Base-by-base conservation (phyloP, 2,329 filamentous ascomycete genomes). In the Metarhizium sp. region DNA sequence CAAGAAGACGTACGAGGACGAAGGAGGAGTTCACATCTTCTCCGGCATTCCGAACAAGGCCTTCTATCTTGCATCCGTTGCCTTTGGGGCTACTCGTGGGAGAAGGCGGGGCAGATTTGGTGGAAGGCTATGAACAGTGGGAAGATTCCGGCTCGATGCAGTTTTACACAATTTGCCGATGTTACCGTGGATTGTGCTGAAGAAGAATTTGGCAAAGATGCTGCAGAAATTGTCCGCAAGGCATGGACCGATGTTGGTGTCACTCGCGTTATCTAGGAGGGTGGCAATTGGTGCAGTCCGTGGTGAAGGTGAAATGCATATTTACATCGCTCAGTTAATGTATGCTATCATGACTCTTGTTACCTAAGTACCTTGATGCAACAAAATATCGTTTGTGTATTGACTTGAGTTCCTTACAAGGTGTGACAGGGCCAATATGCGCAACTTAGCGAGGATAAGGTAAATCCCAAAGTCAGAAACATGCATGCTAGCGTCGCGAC, bases 41-140 rank as follows among this genome's bases (percentile, higher is more conserved):
- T 81, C 78, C 6, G 79, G 79, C 6, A 82, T 83, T 48, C 79
- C 79, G 2, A 83, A 82, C 67, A 73, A 74, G 58, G 79, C 79
- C 2, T 83, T 83, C 59, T 79, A 79, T 60, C 72, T 79, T 10
- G 72, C 67, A 11, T 66, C 77, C 2, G 64, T 69, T 4, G 71
- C 67, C 2, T 73, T 82, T 59, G 78, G 78, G 79, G 79, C 5
- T 77, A 74, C 62, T 75, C 75, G 4, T 82, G 75, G 75, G 77
- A 79, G 61, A 78, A 77, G 66, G 75, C 75, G 8, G 77, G 77
- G 13, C 72, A 75, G 59, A 76, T 79, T 56, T 79, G 76, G 77
- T 79, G 77, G 76, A 72, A 73, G 61, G 67, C 76, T 0, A 70
- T 79, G 71, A 70, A 62, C 18, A 74, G 71, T 38, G 73, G 74